Conservation (phyloP, 2,329 filamentous ascomycete species). For the Botrytis porri region DNA sequence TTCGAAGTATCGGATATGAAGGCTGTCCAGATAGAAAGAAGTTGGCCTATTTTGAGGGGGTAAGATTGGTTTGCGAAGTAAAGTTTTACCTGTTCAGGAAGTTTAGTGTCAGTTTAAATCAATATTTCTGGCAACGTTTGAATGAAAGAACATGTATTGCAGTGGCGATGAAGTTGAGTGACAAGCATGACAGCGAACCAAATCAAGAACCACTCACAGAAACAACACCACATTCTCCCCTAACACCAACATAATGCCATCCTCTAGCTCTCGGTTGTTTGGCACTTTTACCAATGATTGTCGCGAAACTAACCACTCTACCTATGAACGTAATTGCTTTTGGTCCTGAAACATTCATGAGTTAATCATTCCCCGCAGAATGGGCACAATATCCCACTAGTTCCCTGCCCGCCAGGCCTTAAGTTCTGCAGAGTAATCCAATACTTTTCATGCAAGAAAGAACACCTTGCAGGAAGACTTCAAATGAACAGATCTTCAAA, state of each 20-base stretch:
- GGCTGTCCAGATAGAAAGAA: constrained; percentile 55
- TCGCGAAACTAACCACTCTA: constrained; percentile 54
- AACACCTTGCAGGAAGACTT: no score
- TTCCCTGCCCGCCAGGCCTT: no score
- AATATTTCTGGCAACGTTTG: rapidly evolving
- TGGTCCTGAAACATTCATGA: constrained; percentile 46
- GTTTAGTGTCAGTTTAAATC: background rate
- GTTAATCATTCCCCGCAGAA: constrained; percentile 43
- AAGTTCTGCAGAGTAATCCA: background rate
- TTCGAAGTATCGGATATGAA: constrained; percentile 51
- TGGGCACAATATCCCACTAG: no score
- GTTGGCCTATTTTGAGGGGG: constrained; percentile 49
- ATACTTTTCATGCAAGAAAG: background rate
- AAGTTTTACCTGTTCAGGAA: constrained; percentile 45
- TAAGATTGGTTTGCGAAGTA: constrained; percentile 47
- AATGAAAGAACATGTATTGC: background rate
- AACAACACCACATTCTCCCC: constrained; percentile 53
- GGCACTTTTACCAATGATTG: constrained; percentile 44
- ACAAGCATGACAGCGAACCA: constrained; percentile 14
- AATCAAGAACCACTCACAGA: constrained; percentile 42
- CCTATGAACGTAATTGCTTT: constrained; percentile 51
- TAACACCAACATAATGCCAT: constrained; percentile 53
- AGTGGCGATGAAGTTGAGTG: background rate
- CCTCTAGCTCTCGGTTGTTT: constrained; percentile 47
- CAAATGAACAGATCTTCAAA: rapidly evolving